Percentiles rank a stretch among this genome's conserved stretches.
Conservation (phyloP, 371 early-diverging fungal species). For the Mucor indicus region DNA sequence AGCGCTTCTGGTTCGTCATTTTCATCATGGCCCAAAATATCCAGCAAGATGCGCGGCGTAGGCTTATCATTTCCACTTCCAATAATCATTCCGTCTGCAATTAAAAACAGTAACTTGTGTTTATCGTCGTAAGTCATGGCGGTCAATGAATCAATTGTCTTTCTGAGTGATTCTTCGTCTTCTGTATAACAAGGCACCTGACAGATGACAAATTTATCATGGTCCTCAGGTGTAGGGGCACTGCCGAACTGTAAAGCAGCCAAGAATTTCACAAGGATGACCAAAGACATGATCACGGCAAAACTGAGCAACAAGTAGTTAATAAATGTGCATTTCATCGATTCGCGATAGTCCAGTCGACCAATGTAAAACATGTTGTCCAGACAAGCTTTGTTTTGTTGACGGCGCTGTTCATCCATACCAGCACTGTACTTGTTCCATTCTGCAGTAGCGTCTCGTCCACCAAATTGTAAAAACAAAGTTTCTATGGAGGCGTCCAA, state of each 20-base stretch:
- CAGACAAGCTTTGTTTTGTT: conserved; percentile 58
- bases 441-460: conserved; percentile 34
- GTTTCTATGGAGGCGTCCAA: conserved; percentile 31
- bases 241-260: conserved; percentile 86
- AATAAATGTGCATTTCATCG: conserved; percentile 78
- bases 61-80: conserved; percentile 76
- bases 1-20: conserved; percentile 52
- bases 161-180: conserved; percentile 88
- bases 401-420: conserved; percentile 27
- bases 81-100: conserved; percentile 87
- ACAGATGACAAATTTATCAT: conserved; percentile 88
- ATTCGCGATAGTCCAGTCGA: conserved; percentile 78
- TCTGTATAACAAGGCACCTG: conserved; percentile 98
- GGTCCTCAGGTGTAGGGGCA: conserved; percentile 76
- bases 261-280: conserved; percentile 88
- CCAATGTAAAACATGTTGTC: conserved; percentile 83
- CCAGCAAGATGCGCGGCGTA: conserved; percentile 72
- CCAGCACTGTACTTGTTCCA: conserved; percentile 50
- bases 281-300: conserved; percentile 73
- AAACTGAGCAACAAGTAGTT: conserved; percentile 82
- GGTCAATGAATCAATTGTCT: conserved; percentile 94
- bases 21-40: conserved; percentile 65
- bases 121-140: conserved; percentile 90
- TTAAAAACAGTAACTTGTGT: conserved; percentile 90
- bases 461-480: conserved; percentile 38